These are phyloP conservation scores for Camellia japonica DNA, from an alignment of 148 eudicot species.

Conservation along the genomic window DNA sequence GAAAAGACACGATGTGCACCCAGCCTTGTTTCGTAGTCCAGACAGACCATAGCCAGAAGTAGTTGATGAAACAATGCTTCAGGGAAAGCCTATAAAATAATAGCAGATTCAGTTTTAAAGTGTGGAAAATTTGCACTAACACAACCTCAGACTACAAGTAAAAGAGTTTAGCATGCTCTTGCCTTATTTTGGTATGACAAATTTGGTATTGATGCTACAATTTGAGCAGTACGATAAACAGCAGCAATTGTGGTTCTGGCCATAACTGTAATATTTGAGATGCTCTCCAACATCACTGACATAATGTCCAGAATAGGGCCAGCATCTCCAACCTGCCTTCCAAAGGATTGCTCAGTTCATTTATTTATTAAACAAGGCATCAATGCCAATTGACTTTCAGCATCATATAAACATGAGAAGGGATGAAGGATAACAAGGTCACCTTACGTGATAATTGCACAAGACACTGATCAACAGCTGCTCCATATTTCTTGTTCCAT, in stretches of 20 bases:
- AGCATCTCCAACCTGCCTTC: constrained; percentile 61
- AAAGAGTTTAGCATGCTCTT: constrained; percentile 6
- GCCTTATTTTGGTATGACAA: constrained; percentile 53
- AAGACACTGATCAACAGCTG: constrained; percentile 51
- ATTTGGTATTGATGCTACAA: constrained; percentile 55
- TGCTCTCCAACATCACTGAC: constrained; percentile 61
- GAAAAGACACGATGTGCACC: constrained; percentile 62
- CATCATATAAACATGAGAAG: not conserved
- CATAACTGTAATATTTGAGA: constrained; percentile 43
- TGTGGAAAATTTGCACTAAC: not conserved
- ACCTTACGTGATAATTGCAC: constrained; percentile 46
- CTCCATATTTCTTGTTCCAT: constrained; percentile 43
- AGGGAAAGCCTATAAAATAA: constrained; percentile 50
- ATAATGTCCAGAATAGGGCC: constrained; percentile 61
- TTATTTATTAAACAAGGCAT: not conserved
- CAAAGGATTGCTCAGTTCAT: constrained; percentile 11
- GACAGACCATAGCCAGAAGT: constrained; percentile 63
- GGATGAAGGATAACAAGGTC: constrained; percentile 6
- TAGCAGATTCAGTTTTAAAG: not conserved
- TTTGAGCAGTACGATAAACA: constrained; percentile 59
- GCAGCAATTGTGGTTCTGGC: constrained; percentile 58
- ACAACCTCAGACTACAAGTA: not conserved
- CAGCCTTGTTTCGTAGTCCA: constrained; percentile 54
- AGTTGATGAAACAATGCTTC: constrained; percentile 61
- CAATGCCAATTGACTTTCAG: not conserved